Percentiles rank a stretch among this genome's conserved stretches.
phyloP scores from a whole-genome alignment of 345 rosid species.

The Capsella bursapastoris region DNA sequence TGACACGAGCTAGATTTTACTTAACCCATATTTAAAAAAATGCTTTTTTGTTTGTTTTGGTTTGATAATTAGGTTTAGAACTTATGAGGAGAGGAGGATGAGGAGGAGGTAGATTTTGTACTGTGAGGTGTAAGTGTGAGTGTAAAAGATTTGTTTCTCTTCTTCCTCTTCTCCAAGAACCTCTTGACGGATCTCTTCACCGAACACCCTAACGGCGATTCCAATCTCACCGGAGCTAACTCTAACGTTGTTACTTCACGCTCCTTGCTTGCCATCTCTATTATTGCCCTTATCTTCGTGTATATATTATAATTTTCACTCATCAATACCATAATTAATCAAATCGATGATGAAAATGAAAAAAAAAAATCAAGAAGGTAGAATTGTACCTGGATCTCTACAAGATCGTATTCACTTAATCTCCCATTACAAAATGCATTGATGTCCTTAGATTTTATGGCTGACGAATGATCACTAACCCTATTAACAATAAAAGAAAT shows the following conservation, averaged over 20 bases:
- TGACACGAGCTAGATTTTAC: not conserved
- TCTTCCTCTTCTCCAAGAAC: constrained; percentile 45
- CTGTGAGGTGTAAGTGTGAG: not conserved
- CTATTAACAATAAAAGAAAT: not conserved
- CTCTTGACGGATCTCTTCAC: constrained; percentile 41
- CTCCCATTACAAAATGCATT: constrained; percentile 4
- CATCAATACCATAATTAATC: not conserved
- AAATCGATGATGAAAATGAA: not conserved
- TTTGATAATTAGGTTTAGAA: constrained; percentile 13
- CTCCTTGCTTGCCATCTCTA: constrained; percentile 41
- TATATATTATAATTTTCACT: not conserved
- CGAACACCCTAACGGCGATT: constrained; percentile 30
- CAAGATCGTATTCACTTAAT: constrained; percentile 30
- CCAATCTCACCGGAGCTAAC: constrained; percentile 28
- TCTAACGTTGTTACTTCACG: constrained; percentile 29
- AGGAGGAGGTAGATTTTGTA: constrained; percentile 26
- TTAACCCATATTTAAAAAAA: constrained; percentile 4
- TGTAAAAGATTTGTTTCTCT: constrained; percentile 28
- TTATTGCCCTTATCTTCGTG: constrained; percentile 39
- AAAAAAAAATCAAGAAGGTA: not conserved
- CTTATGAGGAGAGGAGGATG: constrained; percentile 39
- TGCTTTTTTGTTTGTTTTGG: not conserved
- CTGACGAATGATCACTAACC: not conserved
- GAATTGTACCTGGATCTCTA: constrained; percentile 36
- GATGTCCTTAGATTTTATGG: constrained; percentile 2